Conservation (phyloP, 139 green algal species). For the Chlorella sorokiniana region DNA sequence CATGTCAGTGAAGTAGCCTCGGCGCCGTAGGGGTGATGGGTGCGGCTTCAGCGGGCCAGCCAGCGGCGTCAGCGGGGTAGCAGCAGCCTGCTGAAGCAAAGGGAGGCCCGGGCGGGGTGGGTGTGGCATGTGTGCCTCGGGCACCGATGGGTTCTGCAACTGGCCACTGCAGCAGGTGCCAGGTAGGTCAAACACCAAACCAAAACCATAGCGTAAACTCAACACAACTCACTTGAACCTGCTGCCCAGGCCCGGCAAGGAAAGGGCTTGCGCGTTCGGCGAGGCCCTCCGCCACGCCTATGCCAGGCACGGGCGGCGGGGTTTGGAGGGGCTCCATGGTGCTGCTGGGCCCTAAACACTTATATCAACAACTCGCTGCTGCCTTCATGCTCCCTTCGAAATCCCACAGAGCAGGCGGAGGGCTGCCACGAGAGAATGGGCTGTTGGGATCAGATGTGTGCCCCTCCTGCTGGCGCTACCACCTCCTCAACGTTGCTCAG, state of each 20-base stretch:
- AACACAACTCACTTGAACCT: not conserved
- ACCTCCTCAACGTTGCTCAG: too few relatives aligned
- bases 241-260: not conserved
- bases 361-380: not conserved
- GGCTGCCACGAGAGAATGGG: not conserved
- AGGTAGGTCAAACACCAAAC: not conserved
- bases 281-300: not conserved
- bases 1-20: slow-evolving; percentile 34
- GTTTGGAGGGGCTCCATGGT: not conserved
- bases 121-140: not conserved
- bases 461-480: too few relatives aligned
- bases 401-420: not conserved
- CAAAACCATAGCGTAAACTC: not conserved
- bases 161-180: not conserved
- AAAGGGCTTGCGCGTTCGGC: not conserved
- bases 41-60: not conserved
- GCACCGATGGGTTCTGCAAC: not conserved
- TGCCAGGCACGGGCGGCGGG: not conserved
- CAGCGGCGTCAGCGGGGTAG: slow-evolving; percentile 25
- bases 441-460: too few relatives aligned
- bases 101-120: not conserved
- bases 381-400: not conserved
- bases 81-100: not conserved
- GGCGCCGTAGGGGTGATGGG: slow-evolving; percentile 20
- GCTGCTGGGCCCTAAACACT: too few relatives aligned